Evolutionary conservation across 2,329 filamentous ascomycete genomes (phyloP), one percentile per base, ranked within the genome.

Genomic region (Didymella exigua): DNA sequence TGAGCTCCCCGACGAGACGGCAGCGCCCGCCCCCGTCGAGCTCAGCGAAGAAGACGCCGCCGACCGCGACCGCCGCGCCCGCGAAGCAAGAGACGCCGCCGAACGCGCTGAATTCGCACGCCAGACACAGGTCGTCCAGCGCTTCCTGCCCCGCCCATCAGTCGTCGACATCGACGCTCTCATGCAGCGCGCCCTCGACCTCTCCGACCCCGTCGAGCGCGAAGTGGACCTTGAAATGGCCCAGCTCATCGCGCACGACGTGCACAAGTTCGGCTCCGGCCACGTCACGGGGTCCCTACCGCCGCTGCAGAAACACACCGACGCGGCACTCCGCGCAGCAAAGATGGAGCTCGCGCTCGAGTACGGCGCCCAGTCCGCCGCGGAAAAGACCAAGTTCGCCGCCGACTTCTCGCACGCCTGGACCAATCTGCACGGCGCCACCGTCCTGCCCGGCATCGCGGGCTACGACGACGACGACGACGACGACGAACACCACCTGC

Each of bases 51-150:
- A 89, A 72, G 86, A 89, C 67, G 82, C 85, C 21, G 91, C 90
- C 14, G 86, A 93, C 61, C 85, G 90, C 30, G 91, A 96, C 71
- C 84, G 84, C 40, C 86, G 89, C 59, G 85, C 89, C 44, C 84
- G 84, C 41, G 78, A 82, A 59, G 73, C 81, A 2, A 78, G 77
- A 33, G 87, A 93, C 68, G 89, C 88, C 45, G 70, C 85, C 76
- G 81, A 88, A 71, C 72, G 82, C 67, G 77, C 83, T 11, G 93
- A 98, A 65, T 89, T 91, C 68, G 88, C 86, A 72, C 84, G 93
- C 45, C 88, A 95, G 66, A 96, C 90, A 1, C 92, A 96, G 69
- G 93, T 96, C n/a, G 87, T 97, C 75, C 93, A 98, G 76, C 87
- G 84, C 63, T 85, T 84, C 4, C 79, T 99, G 11, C 95, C 95